Evolutionary conservation across 345 rosid species (phyloP).

Genomic region (Populus simonii): DNA sequence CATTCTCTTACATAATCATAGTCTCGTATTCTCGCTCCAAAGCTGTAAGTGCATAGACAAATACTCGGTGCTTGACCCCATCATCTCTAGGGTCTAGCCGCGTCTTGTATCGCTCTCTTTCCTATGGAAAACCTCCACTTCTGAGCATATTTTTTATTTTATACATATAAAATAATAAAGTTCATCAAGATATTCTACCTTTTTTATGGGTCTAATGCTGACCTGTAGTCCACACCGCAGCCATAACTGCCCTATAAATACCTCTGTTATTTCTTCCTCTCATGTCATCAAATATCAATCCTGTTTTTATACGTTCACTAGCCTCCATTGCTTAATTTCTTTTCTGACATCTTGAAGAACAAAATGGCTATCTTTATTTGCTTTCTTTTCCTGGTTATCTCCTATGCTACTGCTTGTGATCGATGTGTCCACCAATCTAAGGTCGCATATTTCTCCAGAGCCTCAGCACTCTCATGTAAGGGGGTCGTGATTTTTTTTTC

Average conservation of each 20-base stretch:
- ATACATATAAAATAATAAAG: background rate
- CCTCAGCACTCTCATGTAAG: conserved; percentile 67
- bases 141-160: background rate
- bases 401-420: conserved; percentile 69
- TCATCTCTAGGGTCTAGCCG: conserved; percentile 18
- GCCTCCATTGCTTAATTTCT: background rate
- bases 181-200: background rate
- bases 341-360: background rate
- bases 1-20: background rate
- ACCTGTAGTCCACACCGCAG: conserved; percentile 44
- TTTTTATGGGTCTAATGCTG: conserved; percentile 19
- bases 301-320: background rate
- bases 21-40: conserved; percentile 4
- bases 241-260: conserved; percentile 5
- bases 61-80: conserved; percentile 43
- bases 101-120: conserved; percentile 31
- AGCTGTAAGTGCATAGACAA: conserved; percentile 37
- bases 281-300: background rate
- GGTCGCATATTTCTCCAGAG: conserved; percentile 64
- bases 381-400: conserved; percentile 36
- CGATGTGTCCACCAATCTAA: conserved; percentile 72
- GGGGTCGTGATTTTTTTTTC: background rate
- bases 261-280: background rate
- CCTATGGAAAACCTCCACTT: background rate
- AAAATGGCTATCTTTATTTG: conserved; percentile 38